Conservation (phyloP, 306 rosid genomes). For the Cicer chorassanicum region DNA sequence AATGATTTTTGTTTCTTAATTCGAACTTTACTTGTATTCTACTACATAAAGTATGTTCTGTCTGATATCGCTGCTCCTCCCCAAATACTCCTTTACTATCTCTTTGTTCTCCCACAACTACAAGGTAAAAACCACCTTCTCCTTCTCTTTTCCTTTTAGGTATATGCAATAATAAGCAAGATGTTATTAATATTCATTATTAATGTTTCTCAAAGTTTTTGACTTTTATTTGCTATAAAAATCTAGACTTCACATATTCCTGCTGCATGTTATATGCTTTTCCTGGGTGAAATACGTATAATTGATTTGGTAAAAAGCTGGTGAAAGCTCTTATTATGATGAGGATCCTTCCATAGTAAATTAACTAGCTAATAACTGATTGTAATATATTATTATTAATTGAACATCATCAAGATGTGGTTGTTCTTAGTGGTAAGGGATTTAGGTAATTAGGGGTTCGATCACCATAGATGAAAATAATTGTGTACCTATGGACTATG, state of each 20-base stretch:
- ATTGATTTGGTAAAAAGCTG: background rate
- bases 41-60: background rate
- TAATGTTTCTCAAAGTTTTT: background rate
- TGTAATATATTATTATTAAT: background rate
- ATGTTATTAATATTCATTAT: background rate
- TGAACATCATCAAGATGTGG: background rate
- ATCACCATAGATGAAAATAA: too few relatives aligned
- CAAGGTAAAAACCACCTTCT: conserved; percentile 25
- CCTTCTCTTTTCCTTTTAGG: background rate
- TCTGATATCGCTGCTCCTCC: background rate
- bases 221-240: background rate
- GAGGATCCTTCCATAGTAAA: background rate
- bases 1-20: conserved; percentile 1
- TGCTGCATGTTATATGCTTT: conserved; percentile 4
- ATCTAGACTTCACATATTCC: background rate
- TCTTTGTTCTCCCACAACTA: conserved; percentile 14
- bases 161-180: conserved; percentile 9
- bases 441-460: too few relatives aligned
- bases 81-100: conserved; percentile 8
- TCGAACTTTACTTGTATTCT: background rate
- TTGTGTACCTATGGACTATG: too few relatives aligned
- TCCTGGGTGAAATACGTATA: background rate
- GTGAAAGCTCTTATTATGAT: background rate
- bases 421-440: too few relatives aligned
- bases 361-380: conserved; percentile 1